Evolutionary conservation across 2,329 filamentous ascomycete species (phyloP).

Genomic region (Penicillium frequentans): DNA sequence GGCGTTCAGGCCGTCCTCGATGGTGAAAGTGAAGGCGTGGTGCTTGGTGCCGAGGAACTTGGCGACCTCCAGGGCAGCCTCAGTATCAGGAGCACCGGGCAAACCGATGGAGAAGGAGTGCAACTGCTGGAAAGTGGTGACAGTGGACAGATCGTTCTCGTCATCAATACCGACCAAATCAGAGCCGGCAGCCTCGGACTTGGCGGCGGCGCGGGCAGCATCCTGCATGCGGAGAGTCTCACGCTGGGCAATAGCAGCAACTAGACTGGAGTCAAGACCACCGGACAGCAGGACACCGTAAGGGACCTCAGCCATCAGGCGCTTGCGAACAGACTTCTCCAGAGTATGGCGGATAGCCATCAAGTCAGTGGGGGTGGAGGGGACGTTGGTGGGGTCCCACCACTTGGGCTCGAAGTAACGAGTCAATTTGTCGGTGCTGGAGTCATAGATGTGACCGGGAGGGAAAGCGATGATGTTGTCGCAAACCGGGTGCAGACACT

Average conservation of each 20-base stretch:
- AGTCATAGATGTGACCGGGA: conserved; percentile 94
- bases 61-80: conserved; percentile 88
- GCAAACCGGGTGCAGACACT: conserved; percentile 88
- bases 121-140: conserved; percentile 89
- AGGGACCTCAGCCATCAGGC: conserved; percentile 97
- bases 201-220: conserved; percentile 52
- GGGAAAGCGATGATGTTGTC: conserved; percentile 94
- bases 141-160: conserved; percentile 81
- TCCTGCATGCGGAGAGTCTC: conserved; percentile 78
- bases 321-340: conserved; percentile 90
- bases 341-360: conserved; percentile 77
- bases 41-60: conserved; percentile 97
- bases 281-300: conserved; percentile 95
- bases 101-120: conserved; percentile 99
- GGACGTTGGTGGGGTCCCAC: conserved; percentile 81
- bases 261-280: conserved; percentile 91
- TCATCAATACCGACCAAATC: conserved; percentile 92
- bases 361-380: conserved; percentile 77
- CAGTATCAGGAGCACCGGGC: conserved; percentile 86
- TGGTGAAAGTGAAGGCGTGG: conserved; percentile 96
- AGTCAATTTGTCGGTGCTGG: conserved; percentile 78
- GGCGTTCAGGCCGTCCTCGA: conserved; percentile 95
- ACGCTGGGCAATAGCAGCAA: conserved; percentile 91
- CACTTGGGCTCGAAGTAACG: conserved; percentile 90
- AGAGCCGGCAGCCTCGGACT: conserved; percentile 43